A percentile compares a stretch with the other conserved stretches of the same genome.
phyloP scores from a whole-genome alignment of 1,284 basidiomycete species.

The Leccinum variabile region DNA sequence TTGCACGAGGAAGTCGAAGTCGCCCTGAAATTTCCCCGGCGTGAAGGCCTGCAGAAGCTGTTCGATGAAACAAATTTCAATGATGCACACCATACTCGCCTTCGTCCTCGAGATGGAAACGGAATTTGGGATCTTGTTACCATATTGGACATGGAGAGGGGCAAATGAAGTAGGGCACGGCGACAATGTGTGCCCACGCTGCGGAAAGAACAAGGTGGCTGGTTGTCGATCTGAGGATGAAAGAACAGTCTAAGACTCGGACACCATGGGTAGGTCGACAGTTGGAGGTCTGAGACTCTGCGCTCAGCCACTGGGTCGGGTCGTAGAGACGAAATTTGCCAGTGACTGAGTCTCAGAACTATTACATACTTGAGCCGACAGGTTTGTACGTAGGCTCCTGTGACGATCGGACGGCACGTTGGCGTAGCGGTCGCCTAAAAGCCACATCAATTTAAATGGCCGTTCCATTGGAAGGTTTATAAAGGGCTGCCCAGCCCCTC shows the following conservation, averaged over 20 bases:
- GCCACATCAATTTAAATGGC: slow-evolving; percentile 15
- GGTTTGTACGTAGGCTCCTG: slow-evolving; percentile 28
- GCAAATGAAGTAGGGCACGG: slow-evolving; percentile 16
- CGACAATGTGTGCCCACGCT: background rate
- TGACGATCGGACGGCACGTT: slow-evolving; percentile 30
- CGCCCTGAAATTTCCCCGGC: background rate
- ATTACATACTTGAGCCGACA: slow-evolving; percentile 27
- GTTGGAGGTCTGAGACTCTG: slow-evolving; percentile 4
- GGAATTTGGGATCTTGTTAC: slow-evolving; percentile 6
- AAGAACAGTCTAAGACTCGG: too few relatives aligned
- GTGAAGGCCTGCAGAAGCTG: slow-evolving; percentile 12
- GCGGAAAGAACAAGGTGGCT: slow-evolving; percentile 9
- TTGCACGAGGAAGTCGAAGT: slow-evolving; percentile 11
- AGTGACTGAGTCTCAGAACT: background rate
- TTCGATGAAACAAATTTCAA: slow-evolving; percentile 15
- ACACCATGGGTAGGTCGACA: background rate
- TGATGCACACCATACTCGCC: slow-evolving; percentile 14
- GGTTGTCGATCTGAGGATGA: slow-evolving; percentile 27
- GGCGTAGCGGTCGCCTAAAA: slow-evolving; percentile 27
- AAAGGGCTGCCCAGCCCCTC: slow-evolving; percentile 6
- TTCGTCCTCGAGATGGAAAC: slow-evolving; percentile 9
- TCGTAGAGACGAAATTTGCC: background rate
- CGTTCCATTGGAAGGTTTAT: slow-evolving; percentile 11
- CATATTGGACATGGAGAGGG: slow-evolving; percentile 16
- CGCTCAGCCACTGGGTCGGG: slow-evolving; percentile 13